Evolutionary conservation across 768 basidiomycete species (phyloP).

Genomic region (Phallus indusiatus): DNA sequence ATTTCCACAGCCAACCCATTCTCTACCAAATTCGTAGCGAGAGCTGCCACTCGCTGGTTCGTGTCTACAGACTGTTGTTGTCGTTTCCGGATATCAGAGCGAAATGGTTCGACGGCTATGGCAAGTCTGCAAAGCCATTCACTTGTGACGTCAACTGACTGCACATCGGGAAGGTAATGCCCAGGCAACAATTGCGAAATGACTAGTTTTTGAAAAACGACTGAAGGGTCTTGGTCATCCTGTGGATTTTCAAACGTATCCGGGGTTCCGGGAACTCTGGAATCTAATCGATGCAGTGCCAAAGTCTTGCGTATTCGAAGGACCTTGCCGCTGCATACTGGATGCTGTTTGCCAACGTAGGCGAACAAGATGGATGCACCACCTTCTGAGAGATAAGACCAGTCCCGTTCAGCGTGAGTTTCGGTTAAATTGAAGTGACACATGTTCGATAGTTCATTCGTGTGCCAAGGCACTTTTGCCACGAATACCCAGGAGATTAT

Average conservation of each 20-base stretch:
- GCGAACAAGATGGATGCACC: constrained; percentile 85
- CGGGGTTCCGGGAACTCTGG: constrained; percentile 28
- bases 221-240: constrained; percentile 30
- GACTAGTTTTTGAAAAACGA: constrained; percentile 54
- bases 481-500: neutral
- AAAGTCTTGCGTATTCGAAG: constrained; percentile 66
- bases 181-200: constrained; percentile 57
- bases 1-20: constrained; percentile 75
- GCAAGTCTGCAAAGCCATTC: constrained; percentile 56
- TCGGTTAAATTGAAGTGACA: constrained; percentile 14
- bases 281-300: constrained; percentile 4
- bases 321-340: constrained; percentile 51
- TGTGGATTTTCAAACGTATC: constrained; percentile 22
- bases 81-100: constrained; percentile 48
- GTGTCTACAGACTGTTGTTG: constrained; percentile 50
- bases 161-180: constrained; percentile 48
- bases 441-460: neutral
- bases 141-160: constrained; percentile 34
- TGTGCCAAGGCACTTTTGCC: neutral
- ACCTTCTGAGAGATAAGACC: constrained; percentile 89
- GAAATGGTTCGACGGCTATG: constrained; percentile 31
- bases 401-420: constrained; percentile 37
- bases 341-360: constrained; percentile 49
- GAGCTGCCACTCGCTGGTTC: constrained; percentile 42
- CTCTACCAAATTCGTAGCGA: constrained; percentile 77